Base-by-base conservation (phyloP, 1,284 basidiomycete genomes). In the Malassezia vespertilionis region DNA sequence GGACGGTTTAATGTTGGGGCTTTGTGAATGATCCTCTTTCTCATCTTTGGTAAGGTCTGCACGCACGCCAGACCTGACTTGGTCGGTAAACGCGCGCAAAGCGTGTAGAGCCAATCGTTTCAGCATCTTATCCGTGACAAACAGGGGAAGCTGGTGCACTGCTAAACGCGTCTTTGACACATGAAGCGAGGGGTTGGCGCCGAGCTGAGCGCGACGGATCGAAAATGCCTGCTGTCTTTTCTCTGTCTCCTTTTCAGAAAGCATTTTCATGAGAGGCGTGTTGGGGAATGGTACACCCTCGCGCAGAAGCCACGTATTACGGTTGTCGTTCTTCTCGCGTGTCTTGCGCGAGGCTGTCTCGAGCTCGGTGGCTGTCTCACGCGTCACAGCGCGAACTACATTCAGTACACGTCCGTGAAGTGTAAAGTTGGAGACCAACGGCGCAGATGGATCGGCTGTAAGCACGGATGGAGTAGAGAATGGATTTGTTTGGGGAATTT, bases 81-180 rank as follows among this genome's bases (percentile, higher is more conserved):
- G 89, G 11, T 74, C 72, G 36, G 87, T 78, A 72, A 95, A 99
- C 7, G 79, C 75, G 30, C 82, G 80, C 11, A 84, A 74, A 3
- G 88, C 83, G 61, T 91, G 80, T 24, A 83, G 78, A 0, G 85
- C 86, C 14, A 99, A 77, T 2, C 84, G 81, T 72, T 90, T 93
- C 48, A 97, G 76, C 60, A 84, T 80, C 40, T 84, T 82, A 65
- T 97, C 89, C 0, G 85, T 85, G 2, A 82, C 87, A 68, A 84
- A 93, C 0, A 86, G 74, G 0, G 91, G 91, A 17, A 99, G 78
- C 66, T 95, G 87, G 4, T 91, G 84, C 42, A 99, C 79, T 45
- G 86, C 87, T 24, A 97, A 79, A 54, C 93, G 85, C 0, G 88
- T 96, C 69, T 83, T 84, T 28, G 87, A 91, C 58, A 97, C 83